Conservation (phyloP, 139 green algal genomes). For the Parachlorella kessleri region DNA sequence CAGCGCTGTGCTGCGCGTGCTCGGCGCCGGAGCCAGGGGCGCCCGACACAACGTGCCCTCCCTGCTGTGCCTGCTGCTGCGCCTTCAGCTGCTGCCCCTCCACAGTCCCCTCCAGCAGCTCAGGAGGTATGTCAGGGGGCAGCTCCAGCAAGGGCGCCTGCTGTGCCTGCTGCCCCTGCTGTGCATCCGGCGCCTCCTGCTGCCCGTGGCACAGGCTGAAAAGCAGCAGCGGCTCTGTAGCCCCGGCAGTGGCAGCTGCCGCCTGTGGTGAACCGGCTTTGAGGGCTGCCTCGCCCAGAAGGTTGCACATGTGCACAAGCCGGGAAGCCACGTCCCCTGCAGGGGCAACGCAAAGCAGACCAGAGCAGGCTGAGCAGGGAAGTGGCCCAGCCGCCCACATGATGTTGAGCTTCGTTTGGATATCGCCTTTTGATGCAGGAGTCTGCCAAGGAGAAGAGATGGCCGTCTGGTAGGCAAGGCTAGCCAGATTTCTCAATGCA, state of each 20-base stretch:
- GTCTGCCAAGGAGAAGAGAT: too few relatives aligned
- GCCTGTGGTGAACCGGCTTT: background rate
- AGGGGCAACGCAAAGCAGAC: too few relatives aligned
- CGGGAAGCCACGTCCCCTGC: background rate
- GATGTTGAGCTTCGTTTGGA: too few relatives aligned
- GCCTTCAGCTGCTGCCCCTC: constrained; percentile 4
- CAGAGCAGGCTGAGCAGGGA: too few relatives aligned
- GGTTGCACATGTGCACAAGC: background rate
- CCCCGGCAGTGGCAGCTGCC: background rate
- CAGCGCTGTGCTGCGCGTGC: too few relatives aligned
- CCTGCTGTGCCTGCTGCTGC: background rate
- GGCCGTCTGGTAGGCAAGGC: too few relatives aligned
- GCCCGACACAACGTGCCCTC: background rate
- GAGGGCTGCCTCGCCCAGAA: background rate
- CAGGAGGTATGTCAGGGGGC: constrained; percentile 11
- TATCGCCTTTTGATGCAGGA: too few relatives aligned
- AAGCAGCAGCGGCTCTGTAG: background rate
- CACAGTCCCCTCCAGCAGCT: constrained; percentile 31
- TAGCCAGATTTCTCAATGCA: too few relatives aligned
- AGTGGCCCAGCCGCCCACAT: too few relatives aligned
- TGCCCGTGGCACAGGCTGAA: constrained; percentile 8
- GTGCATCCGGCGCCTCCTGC: background rate
- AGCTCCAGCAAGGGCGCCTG: constrained; percentile 11
- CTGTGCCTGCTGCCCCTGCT: background rate
- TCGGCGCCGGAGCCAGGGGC: too few relatives aligned